Conservation (phyloP, 148 eudicot species). For the Simmondsia chinensis region DNA sequence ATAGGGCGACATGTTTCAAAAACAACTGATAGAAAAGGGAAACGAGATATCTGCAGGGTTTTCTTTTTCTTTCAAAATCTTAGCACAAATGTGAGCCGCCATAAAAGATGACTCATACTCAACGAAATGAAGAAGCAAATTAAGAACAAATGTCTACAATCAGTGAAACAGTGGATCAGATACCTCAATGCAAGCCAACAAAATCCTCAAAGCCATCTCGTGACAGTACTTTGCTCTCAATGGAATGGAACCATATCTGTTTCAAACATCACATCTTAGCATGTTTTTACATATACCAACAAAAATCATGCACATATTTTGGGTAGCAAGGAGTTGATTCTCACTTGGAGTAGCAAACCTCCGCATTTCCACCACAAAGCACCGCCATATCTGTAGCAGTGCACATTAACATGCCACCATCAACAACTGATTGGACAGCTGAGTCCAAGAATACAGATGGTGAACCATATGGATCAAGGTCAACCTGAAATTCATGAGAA, state of each 20-base stretch:
- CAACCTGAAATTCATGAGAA: slow-evolving; percentile 56
- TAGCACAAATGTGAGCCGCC: no score
- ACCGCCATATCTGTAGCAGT: slow-evolving; percentile 99
- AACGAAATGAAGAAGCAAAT: no score
- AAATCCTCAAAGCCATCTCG: slow-evolving; percentile 93
- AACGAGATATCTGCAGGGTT: no score
- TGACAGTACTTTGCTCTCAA: slow-evolving; percentile 85
- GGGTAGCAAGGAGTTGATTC: slow-evolving; percentile 7
- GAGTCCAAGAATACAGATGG: slow-evolving; percentile 97
- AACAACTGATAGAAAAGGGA: no score
- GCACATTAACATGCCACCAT: slow-evolving; percentile 96
- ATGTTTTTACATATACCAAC: no score
- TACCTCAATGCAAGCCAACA: slow-evolving; percentile 95
- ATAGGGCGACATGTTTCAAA: no score
- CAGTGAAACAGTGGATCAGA: no score
- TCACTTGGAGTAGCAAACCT: slow-evolving; percentile 99
- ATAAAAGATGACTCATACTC: no score
- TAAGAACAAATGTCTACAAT: no score
- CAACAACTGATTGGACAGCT: slow-evolving; percentile 83
- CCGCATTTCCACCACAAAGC: slow-evolving; percentile 89
- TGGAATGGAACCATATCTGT: slow-evolving; percentile 89
- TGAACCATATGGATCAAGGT: slow-evolving; percentile 99
- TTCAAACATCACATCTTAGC: slow-evolving; percentile 16
- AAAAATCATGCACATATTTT: not conserved
- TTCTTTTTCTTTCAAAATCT: no score